phyloP scores from a whole-genome alignment of 768 basidiomycete genomes.

The Leucocoprinus sp. region DNA sequence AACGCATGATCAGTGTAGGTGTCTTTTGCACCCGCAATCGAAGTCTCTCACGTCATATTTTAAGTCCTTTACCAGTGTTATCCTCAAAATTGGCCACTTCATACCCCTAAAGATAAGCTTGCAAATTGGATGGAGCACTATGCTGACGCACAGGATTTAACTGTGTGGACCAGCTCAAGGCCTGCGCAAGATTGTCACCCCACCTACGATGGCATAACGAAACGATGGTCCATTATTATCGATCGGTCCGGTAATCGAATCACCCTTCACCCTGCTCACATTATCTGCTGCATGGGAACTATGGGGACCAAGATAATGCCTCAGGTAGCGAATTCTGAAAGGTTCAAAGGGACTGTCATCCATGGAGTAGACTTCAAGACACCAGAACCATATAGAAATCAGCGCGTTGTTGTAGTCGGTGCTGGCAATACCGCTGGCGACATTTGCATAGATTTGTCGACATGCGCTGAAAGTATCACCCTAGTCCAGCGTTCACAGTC shows the following conservation, averaged over 20 bases:
- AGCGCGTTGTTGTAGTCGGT: conserved; percentile 5
- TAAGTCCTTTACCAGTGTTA: conserved; percentile 6
- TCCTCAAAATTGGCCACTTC: conserved; percentile 3
- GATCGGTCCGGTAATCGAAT: conserved; percentile 4
- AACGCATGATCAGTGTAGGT: conserved; percentile 8
- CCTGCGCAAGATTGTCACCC: not conserved
- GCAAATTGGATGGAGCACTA: conserved; percentile 10
- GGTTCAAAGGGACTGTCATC: conserved; percentile 6
- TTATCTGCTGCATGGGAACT: conserved; percentile 3
- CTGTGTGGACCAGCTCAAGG: conserved; percentile 6
- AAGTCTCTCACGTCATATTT: not conserved
- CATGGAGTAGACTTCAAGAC: conserved; percentile 4
- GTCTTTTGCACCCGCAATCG: not conserved
- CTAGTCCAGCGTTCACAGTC: conserved; percentile 4
- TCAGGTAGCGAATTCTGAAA: not conserved
- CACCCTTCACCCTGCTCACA: conserved; percentile 6
- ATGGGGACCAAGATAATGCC: not conserved
- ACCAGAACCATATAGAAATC: not conserved
- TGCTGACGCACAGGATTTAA: conserved; percentile 5
- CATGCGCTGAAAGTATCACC: not conserved
- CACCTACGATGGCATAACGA: not conserved
- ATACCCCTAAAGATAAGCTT: conserved; percentile 6
- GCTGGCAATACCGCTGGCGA: conserved; percentile 5
- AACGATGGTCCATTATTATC: conserved; percentile 4
- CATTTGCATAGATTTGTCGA: conserved; percentile 5